Evolutionary conservation across 2,329 filamentous ascomycete species (phyloP).

Genomic region (Thelonectria rubi): DNA sequence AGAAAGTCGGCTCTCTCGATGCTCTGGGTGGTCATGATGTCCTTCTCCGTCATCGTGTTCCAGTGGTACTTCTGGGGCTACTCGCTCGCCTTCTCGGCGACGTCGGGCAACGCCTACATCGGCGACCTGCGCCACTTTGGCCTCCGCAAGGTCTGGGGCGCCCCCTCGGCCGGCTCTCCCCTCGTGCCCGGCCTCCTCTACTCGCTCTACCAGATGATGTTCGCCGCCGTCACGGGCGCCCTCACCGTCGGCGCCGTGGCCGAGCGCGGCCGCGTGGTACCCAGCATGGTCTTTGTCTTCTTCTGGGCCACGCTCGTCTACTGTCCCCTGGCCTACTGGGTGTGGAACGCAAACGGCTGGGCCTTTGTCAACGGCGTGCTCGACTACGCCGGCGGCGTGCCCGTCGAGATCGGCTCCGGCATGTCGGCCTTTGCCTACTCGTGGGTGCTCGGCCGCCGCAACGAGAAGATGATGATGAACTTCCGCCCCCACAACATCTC

Average conservation of each 20-base stretch:
- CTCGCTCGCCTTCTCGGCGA: slow-evolving; percentile 87
- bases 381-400: slow-evolving; percentile 95
- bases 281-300: slow-evolving; percentile 94
- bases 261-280: slow-evolving; percentile 91
- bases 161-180: slow-evolving; percentile 87
- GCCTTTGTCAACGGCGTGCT: slow-evolving; percentile 88
- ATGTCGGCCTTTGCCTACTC: slow-evolving; percentile 95
- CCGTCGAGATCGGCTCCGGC: slow-evolving; percentile 96
- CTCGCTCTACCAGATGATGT: slow-evolving; percentile 99
- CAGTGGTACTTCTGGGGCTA: slow-evolving; percentile 99
- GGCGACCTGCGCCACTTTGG: slow-evolving; percentile 91
- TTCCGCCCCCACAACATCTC: slow-evolving; percentile 99
- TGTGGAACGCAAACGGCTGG: slow-evolving; percentile 96
- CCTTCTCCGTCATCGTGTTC: slow-evolving; percentile 89
- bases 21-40: slow-evolving; percentile 98
- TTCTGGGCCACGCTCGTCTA: slow-evolving; percentile 98
- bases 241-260: slow-evolving; percentile 93
- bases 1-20: slow-evolving; percentile 96
- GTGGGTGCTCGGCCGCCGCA: slow-evolving; percentile 91
- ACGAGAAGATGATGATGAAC: slow-evolving; percentile 99
- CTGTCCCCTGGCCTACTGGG: slow-evolving; percentile 96
- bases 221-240: slow-evolving; percentile 90
- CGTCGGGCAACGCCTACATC: slow-evolving; percentile 88
- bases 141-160: slow-evolving; percentile 82
- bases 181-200: slow-evolving; percentile 90